Evolutionary conservation across 148 eudicot genomes (phyloP).

Genomic region (Silene uniflora): DNA sequence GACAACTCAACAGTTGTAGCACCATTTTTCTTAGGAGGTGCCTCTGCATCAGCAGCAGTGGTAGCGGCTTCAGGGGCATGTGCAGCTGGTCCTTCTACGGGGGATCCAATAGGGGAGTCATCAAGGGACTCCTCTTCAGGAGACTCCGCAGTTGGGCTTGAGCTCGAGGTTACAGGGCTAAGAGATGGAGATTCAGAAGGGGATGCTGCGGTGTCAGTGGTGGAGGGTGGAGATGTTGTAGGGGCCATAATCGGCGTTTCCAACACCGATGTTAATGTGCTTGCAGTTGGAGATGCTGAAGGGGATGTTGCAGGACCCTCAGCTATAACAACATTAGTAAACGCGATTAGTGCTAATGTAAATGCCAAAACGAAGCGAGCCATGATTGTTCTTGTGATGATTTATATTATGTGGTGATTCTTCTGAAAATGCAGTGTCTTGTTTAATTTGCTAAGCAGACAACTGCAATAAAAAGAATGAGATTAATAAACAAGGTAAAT

Average conservation of each 20-base stretch:
- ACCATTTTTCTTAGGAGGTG: constrained; percentile 15
- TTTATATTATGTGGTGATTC: background rate
- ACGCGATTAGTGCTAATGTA: background rate
- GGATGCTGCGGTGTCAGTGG: background rate
- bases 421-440: constrained; percentile 15
- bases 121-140: background rate
- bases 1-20: constrained; percentile 3
- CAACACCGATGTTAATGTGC: background rate
- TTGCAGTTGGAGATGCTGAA: background rate
- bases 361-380: background rate
- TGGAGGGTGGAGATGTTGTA: background rate
- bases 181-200: background rate
- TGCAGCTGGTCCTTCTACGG: background rate
- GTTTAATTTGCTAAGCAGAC: constrained; percentile 11
- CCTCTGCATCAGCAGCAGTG: background rate
- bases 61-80: background rate
- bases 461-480: constrained; percentile 21
- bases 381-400: background rate
- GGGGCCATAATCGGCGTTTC: background rate
- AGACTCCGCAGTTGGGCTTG: background rate
- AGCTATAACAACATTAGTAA: background rate
- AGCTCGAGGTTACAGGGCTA: background rate
- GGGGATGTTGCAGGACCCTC: constrained; percentile 8
- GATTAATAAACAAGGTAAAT: background rate
- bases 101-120: constrained; percentile 4